Base-by-base conservation (phyloP, 192 early-diverging fungal genomes). In the Dissophora globulifera region DNA sequence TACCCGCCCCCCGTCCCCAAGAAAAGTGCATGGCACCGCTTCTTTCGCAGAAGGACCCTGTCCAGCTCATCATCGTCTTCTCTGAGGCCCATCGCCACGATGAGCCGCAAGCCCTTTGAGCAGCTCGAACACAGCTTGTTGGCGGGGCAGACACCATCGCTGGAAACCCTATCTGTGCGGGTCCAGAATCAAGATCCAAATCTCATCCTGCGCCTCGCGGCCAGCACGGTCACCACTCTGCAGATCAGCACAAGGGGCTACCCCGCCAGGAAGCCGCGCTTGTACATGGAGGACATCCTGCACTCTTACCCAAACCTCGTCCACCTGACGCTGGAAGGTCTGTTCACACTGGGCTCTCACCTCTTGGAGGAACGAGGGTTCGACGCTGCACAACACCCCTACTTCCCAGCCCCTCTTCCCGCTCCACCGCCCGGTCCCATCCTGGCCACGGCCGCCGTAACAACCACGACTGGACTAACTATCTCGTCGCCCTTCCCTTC, bases 261-360 rank as follows among this genome's bases (percentile, higher is more conserved):
- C 13, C 72, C 72, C 0, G 51, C 50, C 22, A 46, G 50, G 13
- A 66, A 67, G 17, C 63, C 63, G 15, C 58, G 58, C 7, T 13
- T 76, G 30, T 62, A 50, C 26, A 61, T 76, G 50, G 72, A 76
- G n/a, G 58, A 76, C 29, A 61, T 76, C 40, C 58, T 76, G 15
- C 19, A 13, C 3, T 42, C 72, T 7, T 76, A 67, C 19, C 72
- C 72, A 0, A 45, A 56, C 35, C 72, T 76, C 1, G 40, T 66
- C 27, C 32, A 61, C 16, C 27, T 76, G 27, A 62, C 51, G 5
- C 40, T 76, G 19, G 72, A 76, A 23, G 72, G 72, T 0, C 46
- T 66, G 3, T 76, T 61, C 19, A 62, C 52, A 17, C 50, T 76
- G 20, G 29, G 57, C 43, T 49, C 72, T 8, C 61, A 66, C 4